A percentile compares a stretch with the other conserved stretches of the same genome.
These are phyloP conservation scores for Neurospora intermedia DNA, from an alignment of 495 filamentous ascomycete genomes.

Conservation along the genomic window DNA sequence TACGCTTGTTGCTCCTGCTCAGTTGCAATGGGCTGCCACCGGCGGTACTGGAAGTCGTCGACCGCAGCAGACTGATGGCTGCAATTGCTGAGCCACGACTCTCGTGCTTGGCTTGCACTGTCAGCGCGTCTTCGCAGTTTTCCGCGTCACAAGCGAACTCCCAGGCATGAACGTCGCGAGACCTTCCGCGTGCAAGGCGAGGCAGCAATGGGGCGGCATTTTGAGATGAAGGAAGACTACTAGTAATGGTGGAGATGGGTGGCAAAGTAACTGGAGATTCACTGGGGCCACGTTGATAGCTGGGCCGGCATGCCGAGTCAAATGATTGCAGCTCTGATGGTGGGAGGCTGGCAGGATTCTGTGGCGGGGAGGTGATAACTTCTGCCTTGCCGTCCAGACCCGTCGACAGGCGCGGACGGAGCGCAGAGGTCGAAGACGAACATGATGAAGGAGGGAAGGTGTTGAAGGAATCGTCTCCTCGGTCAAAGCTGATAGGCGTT, in stretches of 20 bases:
- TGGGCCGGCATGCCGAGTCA: conserved; percentile 42
- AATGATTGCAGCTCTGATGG: conserved; percentile 29
- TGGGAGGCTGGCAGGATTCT: conserved; percentile 16
- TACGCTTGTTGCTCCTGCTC: conserved; percentile 46
- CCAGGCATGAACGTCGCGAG: conserved; percentile 75
- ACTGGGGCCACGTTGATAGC: conserved; percentile 42
- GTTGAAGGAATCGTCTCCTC: conserved; percentile 27
- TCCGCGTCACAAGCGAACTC: conserved; percentile 70
- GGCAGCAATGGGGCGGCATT: conserved; percentile 39
- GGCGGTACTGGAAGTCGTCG: conserved; percentile 41
- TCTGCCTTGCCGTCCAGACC: conserved; percentile 69
- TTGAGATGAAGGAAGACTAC: conserved; percentile 34
- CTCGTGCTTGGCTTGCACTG: conserved; percentile 60
- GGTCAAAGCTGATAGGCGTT: conserved; percentile 21
- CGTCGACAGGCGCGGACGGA: conserved; percentile 57
- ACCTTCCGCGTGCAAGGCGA: conserved; percentile 50
- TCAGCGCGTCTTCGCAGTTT: conserved; percentile 55
- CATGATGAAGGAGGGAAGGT: conserved; percentile 28
- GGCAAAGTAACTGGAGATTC: conserved; percentile 42
- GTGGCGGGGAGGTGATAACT: conserved; percentile 53
- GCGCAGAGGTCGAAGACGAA: conserved; percentile 18
- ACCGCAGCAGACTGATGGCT: conserved; percentile 62
- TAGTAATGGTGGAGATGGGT: conserved; percentile 43
- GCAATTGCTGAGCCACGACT: conserved; percentile 59
- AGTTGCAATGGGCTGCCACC: conserved; percentile 36